phyloP scores from a whole-genome alignment of 257 asterid species.

The Plantago elongata region DNA sequence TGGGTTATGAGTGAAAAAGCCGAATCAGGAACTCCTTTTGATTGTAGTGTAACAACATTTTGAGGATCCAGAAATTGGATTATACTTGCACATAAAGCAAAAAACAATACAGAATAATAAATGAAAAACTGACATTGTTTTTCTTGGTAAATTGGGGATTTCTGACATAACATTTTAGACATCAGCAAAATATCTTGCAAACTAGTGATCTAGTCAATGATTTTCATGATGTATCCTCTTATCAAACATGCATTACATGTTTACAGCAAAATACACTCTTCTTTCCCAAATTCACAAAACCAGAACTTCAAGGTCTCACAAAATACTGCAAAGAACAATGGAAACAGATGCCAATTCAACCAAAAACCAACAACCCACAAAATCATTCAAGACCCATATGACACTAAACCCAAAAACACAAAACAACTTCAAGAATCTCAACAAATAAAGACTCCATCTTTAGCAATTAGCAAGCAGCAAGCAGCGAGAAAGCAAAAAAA shows the following conservation, averaged over 20 bases:
- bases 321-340: slow-evolving; percentile 1
- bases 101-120: too few species aligned
- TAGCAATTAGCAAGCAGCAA: neutral
- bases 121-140: neutral
- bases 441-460: slow-evolving; percentile 6
- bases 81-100: neutral
- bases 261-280: neutral
- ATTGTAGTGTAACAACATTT: neutral
- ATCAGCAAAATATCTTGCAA: slow-evolving; percentile 5
- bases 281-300: slow-evolving; percentile 16
- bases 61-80: neutral
- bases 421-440: slow-evolving; percentile 5
- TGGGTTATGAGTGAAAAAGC: neutral
- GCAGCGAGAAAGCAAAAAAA: too few species aligned
- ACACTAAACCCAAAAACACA: slow-evolving; percentile 13
- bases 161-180: slow-evolving; percentile 7
- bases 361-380: slow-evolving; percentile 3
- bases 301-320: slow-evolving; percentile 10
- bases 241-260: slow-evolving; percentile 20
- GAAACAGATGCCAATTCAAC: slow-evolving; percentile 17
- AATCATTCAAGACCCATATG: slow-evolving; percentile 1
- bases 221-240: neutral
- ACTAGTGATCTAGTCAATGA: neutral
- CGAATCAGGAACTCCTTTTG: neutral
- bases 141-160: neutral